These are phyloP conservation scores for Scedosporium dehoogii DNA, from an alignment of 2,329 filamentous ascomycete genomes.

Conservation along the genomic window DNA sequence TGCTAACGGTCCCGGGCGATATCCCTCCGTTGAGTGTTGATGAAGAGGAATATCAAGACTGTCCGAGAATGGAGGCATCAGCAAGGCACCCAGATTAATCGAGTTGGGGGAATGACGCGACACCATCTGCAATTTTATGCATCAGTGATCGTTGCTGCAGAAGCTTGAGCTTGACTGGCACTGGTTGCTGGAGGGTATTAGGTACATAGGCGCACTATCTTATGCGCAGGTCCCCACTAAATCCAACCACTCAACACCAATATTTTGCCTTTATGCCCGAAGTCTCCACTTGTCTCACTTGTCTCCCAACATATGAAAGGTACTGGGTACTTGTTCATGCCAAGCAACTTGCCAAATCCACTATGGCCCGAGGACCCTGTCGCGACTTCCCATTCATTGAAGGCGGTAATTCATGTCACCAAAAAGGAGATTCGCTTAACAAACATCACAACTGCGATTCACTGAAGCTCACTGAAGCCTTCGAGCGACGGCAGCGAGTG, in stretches of 20 bases:
- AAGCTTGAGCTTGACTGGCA: background rate
- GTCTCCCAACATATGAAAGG: background rate
- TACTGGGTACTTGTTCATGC: background rate
- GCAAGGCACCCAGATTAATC: background rate
- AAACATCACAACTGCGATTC: too few relatives aligned
- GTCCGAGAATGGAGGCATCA: background rate
- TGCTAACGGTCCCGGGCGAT: background rate
- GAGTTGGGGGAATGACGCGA: background rate
- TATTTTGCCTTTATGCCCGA: background rate
- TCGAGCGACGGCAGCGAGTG: too few relatives aligned
- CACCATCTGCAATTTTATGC: background rate
- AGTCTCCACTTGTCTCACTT: background rate
- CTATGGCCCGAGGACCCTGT: background rate
- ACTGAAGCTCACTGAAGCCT: too few relatives aligned
- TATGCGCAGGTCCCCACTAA: background rate
- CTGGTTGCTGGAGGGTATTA: background rate
- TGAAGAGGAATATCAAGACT: background rate
- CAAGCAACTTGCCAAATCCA: background rate
- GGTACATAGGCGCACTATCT: background rate
- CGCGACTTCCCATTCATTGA: background rate
- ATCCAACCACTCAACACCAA: background rate
- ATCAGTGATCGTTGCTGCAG: background rate
- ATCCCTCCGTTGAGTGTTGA: background rate
- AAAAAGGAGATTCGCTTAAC: background rate
- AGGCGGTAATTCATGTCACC: too few relatives aligned